Conservation (phyloP, 176 grass and related monocot species). For the Poa annua region DNA sequence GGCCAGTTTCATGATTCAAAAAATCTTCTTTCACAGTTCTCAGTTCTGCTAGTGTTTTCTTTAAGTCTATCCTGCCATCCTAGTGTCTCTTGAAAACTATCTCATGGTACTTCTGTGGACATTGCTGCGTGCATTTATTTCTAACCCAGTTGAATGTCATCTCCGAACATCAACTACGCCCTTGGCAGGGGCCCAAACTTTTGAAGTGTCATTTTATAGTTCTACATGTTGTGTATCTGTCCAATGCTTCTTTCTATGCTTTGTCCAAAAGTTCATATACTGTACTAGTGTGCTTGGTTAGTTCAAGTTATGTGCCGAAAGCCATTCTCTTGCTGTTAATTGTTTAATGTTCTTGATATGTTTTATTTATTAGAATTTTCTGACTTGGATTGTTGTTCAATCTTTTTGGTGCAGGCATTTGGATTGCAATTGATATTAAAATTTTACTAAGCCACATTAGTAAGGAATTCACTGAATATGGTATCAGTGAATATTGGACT, state of each 20-base stretch:
- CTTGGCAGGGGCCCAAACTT: not conserved
- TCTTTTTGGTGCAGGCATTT: constrained; percentile 32
- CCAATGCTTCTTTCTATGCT: constrained; percentile 9
- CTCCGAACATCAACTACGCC: not conserved
- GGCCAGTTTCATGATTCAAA: constrained; percentile 20
- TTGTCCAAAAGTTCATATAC: not conserved
- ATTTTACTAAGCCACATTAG: not conserved
- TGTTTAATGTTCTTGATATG: not conserved
- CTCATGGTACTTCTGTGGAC: not conserved
- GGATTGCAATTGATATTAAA: not conserved
- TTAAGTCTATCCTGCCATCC: not conserved
- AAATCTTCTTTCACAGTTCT: not conserved
- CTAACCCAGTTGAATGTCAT: not conserved
- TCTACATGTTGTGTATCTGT: not conserved
- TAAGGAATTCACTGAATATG: constrained; percentile 52
- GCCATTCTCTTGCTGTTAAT: not conserved
- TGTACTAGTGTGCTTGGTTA: not conserved
- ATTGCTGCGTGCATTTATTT: not conserved
- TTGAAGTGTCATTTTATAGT: not conserved
- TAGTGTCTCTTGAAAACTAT: not conserved
- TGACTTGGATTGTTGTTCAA: constrained; percentile 11
- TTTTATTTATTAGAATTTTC: not conserved
- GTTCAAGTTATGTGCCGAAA: not conserved
- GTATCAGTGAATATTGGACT: constrained; percentile 83
- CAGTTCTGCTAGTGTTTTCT: not conserved